Base-by-base conservation (phyloP, 2,329 filamentous ascomycete species). In the Colletotrichum coccodes region DNA sequence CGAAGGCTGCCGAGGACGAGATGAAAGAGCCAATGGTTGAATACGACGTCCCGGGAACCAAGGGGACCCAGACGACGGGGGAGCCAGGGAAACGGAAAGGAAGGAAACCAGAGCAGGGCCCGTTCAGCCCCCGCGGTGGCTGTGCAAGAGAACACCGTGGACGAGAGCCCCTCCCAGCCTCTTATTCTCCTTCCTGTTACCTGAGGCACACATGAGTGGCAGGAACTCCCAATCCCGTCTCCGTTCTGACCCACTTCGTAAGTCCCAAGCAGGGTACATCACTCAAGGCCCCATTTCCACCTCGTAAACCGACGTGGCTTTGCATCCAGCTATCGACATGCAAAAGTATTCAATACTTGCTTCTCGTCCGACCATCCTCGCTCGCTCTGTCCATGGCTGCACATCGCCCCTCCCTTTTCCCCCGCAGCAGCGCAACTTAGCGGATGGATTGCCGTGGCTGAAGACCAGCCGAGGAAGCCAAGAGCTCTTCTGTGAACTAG, bases 101-200 rank as follows among this genome's bases (percentile, higher is more conserved):
- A 63, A 68, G n/a, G 44, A 64, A 40, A 62, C 65, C 65, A 61
- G 64, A 53, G 30, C 56, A 59, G 42, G 52, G 52, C 26, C 53
- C 26, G 14, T 64, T 67, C 64, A 65, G 65, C 65, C 61, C 65
- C 65, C 61, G 47, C 61, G 34, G 66, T 68, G 66, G 66, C 66
- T 68, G 66, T 68, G 66, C 66, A 40, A 6, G 18, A 36, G 18
- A 36, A 36, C 32, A 53, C 30, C 23, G n/a, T 36, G 50, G 32
- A 34, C 42, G 49, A 65, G 61, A 60, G 53, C 30, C 49, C 23
- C 57, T 21, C 42, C 47, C 54, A 65, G 65, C 61, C 65, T 65
- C 61, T 59, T n/a, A 11, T 30, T 44, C 36, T 57, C 28, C 18
- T 26, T 40, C 53, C 40, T 57, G 26, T 28, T 21, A 26, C 21